A percentile compares a stretch with the other conserved stretches of the same genome.
Evolutionary conservation across 2,329 filamentous ascomycete genomes (phyloP).

Genomic region (Neopestalotiopsis rosae): DNA sequence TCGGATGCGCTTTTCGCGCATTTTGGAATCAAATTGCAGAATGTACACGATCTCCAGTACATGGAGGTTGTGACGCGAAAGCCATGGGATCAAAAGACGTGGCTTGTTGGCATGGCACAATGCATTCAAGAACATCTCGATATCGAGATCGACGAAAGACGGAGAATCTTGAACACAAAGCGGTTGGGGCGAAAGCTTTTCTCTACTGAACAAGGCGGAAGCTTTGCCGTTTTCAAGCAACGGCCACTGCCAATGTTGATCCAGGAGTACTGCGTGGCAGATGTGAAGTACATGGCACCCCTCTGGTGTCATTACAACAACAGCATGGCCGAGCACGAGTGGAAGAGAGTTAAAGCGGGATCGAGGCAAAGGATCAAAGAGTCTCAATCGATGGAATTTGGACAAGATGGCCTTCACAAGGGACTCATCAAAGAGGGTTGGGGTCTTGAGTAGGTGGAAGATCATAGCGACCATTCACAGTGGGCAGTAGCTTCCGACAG

Average conservation of each 20-base stretch:
- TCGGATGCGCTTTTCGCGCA: constrained; percentile 58
- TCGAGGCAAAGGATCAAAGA: constrained; percentile 32
- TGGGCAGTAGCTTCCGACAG: too few species aligned
- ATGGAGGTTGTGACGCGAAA: constrained; percentile 51
- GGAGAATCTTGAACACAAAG: constrained; percentile 40
- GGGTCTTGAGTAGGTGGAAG: too few species aligned
- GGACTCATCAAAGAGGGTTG: too few species aligned
- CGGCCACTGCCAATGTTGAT: constrained; percentile 48
- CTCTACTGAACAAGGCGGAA: constrained; percentile 45
- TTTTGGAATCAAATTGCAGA: constrained; percentile 46
- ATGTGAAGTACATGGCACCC: constrained; percentile 47
- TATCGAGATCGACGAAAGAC: constrained; percentile 18
- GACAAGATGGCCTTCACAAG: too few species aligned
- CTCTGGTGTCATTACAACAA: constrained; percentile 36
- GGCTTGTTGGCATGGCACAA: constrained; percentile 40
- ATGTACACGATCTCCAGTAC: constrained; percentile 59
- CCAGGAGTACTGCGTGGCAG: constrained; percentile 50
- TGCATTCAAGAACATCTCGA: constrained; percentile 36
- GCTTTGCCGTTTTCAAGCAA: constrained; percentile 51
- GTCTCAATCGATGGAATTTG: background rate
- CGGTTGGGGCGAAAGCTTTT: constrained; percentile 44
- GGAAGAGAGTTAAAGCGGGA: constrained; percentile 30
- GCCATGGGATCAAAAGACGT: constrained; percentile 14
- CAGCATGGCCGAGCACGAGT: constrained; percentile 26
- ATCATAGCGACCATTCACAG: too few species aligned